Evolutionary conservation across 1,139 yeast species (phyloP), one percentile per base, ranked within the genome.

Genomic region (Blastobotrys niveus): DNA sequence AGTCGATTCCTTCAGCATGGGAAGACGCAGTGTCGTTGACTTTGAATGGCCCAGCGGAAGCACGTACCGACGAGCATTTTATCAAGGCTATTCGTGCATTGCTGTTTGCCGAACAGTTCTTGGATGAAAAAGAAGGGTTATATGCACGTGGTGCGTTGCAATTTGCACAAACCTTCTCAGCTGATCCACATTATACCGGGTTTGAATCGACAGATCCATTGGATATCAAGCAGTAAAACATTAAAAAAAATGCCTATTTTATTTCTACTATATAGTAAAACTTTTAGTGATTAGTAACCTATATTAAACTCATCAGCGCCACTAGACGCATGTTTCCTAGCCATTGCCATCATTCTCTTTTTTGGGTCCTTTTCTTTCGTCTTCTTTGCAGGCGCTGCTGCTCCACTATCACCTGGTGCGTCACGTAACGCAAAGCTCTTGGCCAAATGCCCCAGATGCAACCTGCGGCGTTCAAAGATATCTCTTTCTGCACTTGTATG

Each of bases 381-480:
- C 19, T 27, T 38, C 37, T 33, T 41, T 21, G 34, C 30, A 8
- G 38, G 31, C 17, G 32, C 17, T 2, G 46, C 27, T 12, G 47
- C 46, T 35, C n/a, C 51, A 31, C 39, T 38, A 43, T 45, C 43
- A 67, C 87, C 88, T 15, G 98, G 98, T 2, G 95, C 82, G 57
- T 91, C 97, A 66, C 99, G 79, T 44, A 91, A 70, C 2, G 94
- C 99, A 65, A 93, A 93, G 53, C 93, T 76, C 64, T 91, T 91
- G 18, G 97, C 97, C 57, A 93, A 70, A 68, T 91, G 98, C 20
- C 98, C 99, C 55, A 93, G 70, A 71, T 91, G 99, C 48, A 93
- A 68, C 33, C 73, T 68, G 57, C 83, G 84, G 26, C 91, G 79
- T 58, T 86, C 88, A 70, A 91, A 91, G 51, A 75, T 79, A 36